Conservation (phyloP, 192 early-diverging fungal species). For the Entomortierella beljakovae region DNA sequence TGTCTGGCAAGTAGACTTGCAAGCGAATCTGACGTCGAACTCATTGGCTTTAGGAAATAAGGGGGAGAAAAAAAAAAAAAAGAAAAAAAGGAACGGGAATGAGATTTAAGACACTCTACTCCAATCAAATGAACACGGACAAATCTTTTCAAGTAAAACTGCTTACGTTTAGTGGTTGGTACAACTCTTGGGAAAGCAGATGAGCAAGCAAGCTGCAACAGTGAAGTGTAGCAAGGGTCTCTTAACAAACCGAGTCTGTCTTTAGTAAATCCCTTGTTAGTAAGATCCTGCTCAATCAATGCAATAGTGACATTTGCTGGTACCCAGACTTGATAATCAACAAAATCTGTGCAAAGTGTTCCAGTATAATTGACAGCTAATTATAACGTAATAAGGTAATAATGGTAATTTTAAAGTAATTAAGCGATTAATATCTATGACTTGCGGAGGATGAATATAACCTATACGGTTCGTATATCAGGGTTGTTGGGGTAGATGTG, state of each 20-base stretch:
- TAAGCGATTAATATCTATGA: background rate
- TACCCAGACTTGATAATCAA: conserved; percentile 34
- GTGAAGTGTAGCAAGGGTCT: conserved; percentile 8
- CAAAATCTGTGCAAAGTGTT: conserved; percentile 25
- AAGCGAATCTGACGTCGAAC: conserved; percentile 27
- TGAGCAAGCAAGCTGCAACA: conserved; percentile 32
- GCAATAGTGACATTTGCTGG: conserved; percentile 3
- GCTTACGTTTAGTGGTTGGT: conserved; percentile 3
- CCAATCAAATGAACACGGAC: background rate
- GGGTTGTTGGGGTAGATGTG: no score
- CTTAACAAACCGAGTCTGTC: background rate
- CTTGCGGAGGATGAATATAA: background rate
- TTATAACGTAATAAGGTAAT: background rate
- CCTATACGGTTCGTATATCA: background rate
- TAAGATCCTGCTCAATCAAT: conserved; percentile 11
- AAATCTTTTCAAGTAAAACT: background rate
- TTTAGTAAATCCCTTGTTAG: background rate
- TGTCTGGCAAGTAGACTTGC: conserved; percentile 36
- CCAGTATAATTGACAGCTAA: conserved; percentile 21
- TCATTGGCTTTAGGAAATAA: background rate
- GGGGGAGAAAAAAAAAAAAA: background rate
- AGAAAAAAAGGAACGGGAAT: background rate
- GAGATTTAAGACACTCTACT: no score
- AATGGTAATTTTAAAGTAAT: background rate
- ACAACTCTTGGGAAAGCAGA: conserved; percentile 28